Conservation (phyloP, 2,329 filamentous ascomycete species). For the Atkinsonella hypoxylon region DNA sequence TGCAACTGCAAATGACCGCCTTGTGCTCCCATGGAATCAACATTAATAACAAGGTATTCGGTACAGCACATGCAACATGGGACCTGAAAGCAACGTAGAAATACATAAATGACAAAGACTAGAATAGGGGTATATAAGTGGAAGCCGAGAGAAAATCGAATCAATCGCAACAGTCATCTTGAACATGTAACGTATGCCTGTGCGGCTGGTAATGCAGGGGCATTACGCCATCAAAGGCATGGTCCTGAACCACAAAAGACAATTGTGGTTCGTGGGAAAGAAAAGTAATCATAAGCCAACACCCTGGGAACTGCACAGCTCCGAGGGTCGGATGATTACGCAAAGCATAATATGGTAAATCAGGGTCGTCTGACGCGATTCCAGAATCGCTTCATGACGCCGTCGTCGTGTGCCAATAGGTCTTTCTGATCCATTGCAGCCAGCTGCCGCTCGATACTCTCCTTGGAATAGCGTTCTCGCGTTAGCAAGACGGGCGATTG, state of each 20-base stretch:
- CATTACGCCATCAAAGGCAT: not conserved
- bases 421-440: slow-evolving; percentile 40
- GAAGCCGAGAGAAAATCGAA: not conserved
- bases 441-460: slow-evolving; percentile 41
- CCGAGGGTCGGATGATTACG: too few relatives aligned
- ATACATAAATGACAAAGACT: not conserved
- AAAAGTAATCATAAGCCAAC: too few relatives aligned
- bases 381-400: slow-evolving; percentile 52
- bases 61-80: not conserved
- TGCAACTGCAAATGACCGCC: not conserved
- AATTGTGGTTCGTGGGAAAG: too few relatives aligned
- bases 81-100: not conserved
- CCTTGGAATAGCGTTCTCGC: slow-evolving; percentile 30
- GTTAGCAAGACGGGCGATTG: slow-evolving; percentile 18
- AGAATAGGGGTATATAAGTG: not conserved
- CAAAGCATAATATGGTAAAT: not conserved
- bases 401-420: slow-evolving; percentile 27
- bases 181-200: not conserved
- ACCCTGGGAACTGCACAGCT: too few relatives aligned
- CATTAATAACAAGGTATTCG: not conserved
- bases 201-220: not conserved
- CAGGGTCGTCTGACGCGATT: slow-evolving; percentile 42
- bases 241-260: not conserved
- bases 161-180: not conserved
- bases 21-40: not conserved